Conservation (phyloP, 768 basidiomycete species). For the Kwoniella botswanensis region DNA sequence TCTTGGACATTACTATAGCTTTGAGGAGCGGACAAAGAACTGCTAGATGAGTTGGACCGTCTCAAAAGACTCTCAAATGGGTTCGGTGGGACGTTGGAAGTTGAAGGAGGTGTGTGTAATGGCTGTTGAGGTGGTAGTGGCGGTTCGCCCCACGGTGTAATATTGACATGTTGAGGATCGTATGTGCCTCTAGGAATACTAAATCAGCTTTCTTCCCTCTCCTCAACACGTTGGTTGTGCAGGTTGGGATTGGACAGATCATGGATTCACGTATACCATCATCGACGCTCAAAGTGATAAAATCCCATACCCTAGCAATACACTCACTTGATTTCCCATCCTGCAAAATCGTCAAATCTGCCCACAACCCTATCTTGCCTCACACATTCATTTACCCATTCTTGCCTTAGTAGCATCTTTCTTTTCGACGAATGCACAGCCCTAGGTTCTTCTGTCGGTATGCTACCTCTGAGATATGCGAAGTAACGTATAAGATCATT, state of each 20-base stretch:
- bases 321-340: constrained; percentile 4
- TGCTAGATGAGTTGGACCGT: background rate
- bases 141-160: background rate
- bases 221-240: no score
- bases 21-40: background rate
- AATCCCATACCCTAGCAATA: no score
- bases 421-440: background rate
- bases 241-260: no score
- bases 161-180: constrained; percentile 5
- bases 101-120: background rate
- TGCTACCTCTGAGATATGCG: background rate
- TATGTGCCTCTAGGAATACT: background rate
- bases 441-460: background rate
- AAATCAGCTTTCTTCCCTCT: background rate
- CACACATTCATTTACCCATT: constrained; percentile 10
- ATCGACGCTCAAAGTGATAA: no score
- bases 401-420: background rate
- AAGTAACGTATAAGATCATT: background rate
- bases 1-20: background rate
- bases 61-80: background rate
- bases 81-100: background rate
- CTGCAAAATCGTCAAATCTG: background rate
- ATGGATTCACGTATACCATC: no score
- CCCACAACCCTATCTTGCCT: constrained; percentile 4
- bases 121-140: background rate